Conservation (phyloP, 345 rosid species). For the Eucalyptus sideroxylon region DNA sequence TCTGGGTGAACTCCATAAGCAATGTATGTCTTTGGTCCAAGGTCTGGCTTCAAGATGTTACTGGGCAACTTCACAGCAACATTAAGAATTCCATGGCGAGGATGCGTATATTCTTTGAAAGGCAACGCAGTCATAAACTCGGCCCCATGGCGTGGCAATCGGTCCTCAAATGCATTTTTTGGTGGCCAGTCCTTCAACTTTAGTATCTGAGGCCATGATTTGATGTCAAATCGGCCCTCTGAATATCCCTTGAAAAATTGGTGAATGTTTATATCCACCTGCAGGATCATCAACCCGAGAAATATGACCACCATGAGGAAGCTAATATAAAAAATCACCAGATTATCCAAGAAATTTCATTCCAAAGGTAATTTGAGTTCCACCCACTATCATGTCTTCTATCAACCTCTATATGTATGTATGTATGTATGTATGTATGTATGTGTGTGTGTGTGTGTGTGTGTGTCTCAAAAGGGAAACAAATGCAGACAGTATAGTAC, state of each 20-base stretch:
- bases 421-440: too few relatives aligned
- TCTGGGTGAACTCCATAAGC: slow-evolving; percentile 43
- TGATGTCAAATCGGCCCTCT: background rate
- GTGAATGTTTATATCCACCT: slow-evolving; percentile 42
- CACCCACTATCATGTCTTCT: background rate
- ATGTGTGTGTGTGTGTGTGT: too few relatives aligned
- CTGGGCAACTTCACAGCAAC: slow-evolving; percentile 24
- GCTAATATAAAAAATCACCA: background rate
- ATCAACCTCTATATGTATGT: background rate
- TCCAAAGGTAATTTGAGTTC: background rate
- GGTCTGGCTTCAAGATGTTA: slow-evolving; percentile 27
- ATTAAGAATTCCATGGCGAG: slow-evolving; percentile 23
- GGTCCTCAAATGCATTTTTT: slow-evolving; percentile 22
- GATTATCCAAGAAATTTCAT: background rate
- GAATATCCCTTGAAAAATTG: slow-evolving; percentile 33
- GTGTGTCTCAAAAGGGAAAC: background rate
- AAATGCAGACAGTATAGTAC: background rate
- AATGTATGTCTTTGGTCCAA: slow-evolving; percentile 50
- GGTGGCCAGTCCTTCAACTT: slow-evolving; percentile 65
- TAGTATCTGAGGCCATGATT: slow-evolving; percentile 29
- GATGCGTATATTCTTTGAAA: slow-evolving; percentile 39
- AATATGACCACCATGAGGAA: background rate
- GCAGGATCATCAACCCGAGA: background rate
- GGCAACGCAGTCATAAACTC: slow-evolving; percentile 35
- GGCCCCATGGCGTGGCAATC: slow-evolving; percentile 34